Evolutionary conservation across 2,329 filamentous ascomycete genomes (phyloP), one percentile per base, ranked within the genome.

Genomic region (Fusarium buxicola): DNA sequence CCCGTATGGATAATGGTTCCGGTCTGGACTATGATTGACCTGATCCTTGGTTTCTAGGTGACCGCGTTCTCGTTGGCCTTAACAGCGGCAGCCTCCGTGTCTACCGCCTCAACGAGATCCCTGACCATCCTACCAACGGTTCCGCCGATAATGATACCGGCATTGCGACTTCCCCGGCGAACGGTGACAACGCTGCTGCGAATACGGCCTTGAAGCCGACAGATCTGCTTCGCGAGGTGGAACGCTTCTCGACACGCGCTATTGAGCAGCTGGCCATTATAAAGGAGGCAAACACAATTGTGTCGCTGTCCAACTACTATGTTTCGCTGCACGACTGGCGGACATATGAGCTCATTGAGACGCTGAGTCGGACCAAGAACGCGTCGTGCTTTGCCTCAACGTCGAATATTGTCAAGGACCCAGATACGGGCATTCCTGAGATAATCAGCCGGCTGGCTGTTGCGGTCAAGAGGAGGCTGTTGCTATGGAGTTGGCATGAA

Each of bases 401-500:
- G 2, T 96, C 92, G 63, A 97, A 98, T 76, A 96, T 98, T 52
- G 90, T 96, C 67, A 94, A 95, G 75, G 95, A 99, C 75, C 80
- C 88, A 7, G 86, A 87, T 45, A 97, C 92, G 0, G 91, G 91
- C 21, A 94, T 99, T 45, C 94, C 93, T 1, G 92, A 94, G 67
- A 96, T 99, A 53, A 94, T 98, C 65, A 96, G 92, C 52, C 85
- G 93, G 32, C 81, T 99, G 47, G 95, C 93, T 7, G 94, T 99
- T 10, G 93, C 93, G 5, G 92, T 97, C 30, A 98, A 98, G 82
- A 84, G 95, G 72, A 91, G 92, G 70, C 82, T 99, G 48, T 76
- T 98, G 59, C 78, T 97, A 52, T 99, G 95, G 94, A 92, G 89
- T 71, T 99, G 96, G 95, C 91, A 95, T 70, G 94, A 97, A 74